Evolutionary conservation across 2,329 filamentous ascomycete genomes (phyloP).

Genomic region (Harringtonia aguacate): DNA sequence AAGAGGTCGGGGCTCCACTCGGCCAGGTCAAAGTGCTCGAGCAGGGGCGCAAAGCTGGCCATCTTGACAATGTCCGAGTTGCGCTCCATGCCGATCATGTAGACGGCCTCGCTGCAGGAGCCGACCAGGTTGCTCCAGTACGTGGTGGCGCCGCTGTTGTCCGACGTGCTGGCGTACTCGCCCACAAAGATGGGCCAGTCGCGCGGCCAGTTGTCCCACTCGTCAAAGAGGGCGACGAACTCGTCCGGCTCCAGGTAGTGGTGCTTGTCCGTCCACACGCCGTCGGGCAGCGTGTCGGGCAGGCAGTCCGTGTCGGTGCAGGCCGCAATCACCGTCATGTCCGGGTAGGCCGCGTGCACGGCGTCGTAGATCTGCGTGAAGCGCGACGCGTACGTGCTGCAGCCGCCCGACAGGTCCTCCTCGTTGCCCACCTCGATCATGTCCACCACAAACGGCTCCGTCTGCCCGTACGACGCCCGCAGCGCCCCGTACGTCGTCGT

Average conservation of each 20-base stretch:
- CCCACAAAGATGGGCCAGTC: not conserved
- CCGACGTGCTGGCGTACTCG: conserved; percentile 23
- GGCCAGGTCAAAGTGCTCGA: conserved; percentile 3
- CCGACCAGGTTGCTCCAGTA: conserved; percentile 21
- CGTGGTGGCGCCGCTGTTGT: conserved; percentile 39
- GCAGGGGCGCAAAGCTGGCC: conserved; percentile 3
- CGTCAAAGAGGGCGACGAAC: conserved; percentile 36
- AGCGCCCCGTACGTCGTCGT: conserved; percentile 44
- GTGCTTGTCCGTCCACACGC: conserved; percentile 15
- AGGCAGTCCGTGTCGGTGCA: conserved; percentile 20
- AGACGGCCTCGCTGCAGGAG: conserved; percentile 7
- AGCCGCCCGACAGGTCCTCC: conserved; percentile 46
- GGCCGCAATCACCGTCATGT: conserved; percentile 16
- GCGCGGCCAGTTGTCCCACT: conserved; percentile 32
- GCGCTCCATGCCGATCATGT: conserved; percentile 8
- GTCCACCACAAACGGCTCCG: conserved; percentile 47
- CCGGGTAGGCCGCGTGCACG: conserved; percentile 25
- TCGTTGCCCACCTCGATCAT: conserved; percentile 61
- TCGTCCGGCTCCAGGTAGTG: conserved; percentile 37
- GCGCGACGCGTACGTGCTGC: conserved; percentile 41
- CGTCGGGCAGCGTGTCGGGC: conserved; percentile 12
- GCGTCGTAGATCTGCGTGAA: conserved; percentile 50
- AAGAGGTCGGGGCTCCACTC: conserved; percentile 4
- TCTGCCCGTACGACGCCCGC: conserved; percentile 48
- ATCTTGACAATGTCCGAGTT: conserved; percentile 6